These are phyloP conservation scores for Phytophthora pseudosyringae DNA, from an alignment of 352 stramenopile species.

Conservation along the genomic window DNA sequence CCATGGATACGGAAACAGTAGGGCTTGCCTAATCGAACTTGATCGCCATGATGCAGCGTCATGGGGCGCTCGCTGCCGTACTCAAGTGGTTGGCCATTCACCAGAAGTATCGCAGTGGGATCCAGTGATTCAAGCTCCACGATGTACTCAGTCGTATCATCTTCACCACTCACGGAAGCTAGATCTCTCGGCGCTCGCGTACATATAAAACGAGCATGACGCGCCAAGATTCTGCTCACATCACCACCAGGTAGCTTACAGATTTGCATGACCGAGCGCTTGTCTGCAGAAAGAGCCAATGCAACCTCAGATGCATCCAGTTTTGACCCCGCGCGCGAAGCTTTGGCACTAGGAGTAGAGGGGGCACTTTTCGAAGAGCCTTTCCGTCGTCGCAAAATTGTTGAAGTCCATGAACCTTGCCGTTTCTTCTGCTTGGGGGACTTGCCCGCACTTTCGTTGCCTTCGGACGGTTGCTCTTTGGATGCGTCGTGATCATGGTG, in stretches of 20 bases:
- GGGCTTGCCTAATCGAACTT: conserved; percentile 46
- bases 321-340: conserved; percentile 10
- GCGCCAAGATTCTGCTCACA: conserved; percentile 30
- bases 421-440: conserved; percentile 34
- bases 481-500: conserved; percentile 5
- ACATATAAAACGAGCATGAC: conserved; percentile 43
- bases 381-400: conserved; percentile 38
- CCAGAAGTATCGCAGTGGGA: conserved; percentile 36
- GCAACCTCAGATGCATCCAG: conserved; percentile 14
- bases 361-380: conserved; percentile 33
- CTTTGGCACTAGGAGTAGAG: conserved; percentile 19
- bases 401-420: conserved; percentile 48
- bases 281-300: conserved; percentile 26
- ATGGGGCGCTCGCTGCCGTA: conserved; percentile 10
- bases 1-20: conserved; percentile 58
- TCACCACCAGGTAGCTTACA: conserved; percentile 34
- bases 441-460: conserved; percentile 1
- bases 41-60: conserved; percentile 56
- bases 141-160: conserved; percentile 25
- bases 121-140: conserved; percentile 49
- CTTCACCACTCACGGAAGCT: background rate
- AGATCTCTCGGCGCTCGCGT: conserved; percentile 15
- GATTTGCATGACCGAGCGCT: conserved; percentile 39
- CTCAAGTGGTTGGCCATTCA: conserved; percentile 46
- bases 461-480: conserved; percentile 15